Evolutionary conservation across 2,329 filamentous ascomycete species (phyloP).

Genomic region (Claviceps sp.): DNA sequence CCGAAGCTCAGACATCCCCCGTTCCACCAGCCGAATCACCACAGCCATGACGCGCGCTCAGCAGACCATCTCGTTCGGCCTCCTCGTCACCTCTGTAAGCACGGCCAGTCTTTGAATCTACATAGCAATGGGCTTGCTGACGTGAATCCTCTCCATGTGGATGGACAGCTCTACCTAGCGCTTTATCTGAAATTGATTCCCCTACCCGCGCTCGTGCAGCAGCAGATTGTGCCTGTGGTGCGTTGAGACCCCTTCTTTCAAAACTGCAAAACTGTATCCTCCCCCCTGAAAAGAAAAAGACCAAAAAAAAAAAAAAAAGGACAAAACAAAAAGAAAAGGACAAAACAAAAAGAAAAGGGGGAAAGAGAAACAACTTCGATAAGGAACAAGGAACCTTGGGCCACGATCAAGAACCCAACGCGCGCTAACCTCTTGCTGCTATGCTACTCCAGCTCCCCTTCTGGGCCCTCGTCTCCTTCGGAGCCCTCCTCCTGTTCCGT

Average conservation of each 20-base stretch:
- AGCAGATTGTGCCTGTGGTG: constrained; percentile 80
- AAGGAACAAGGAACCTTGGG: no score
- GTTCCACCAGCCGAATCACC: neutral
- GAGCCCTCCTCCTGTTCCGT: constrained; percentile 80
- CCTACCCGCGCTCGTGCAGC: constrained; percentile 62
- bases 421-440: no score
- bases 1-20: neutral
- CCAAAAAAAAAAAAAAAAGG: neutral
- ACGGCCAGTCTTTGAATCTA: neutral
- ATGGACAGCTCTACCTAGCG: constrained; percentile 66
- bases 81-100: constrained; percentile 74
- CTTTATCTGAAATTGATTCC: constrained; percentile 76
- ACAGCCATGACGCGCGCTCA: constrained; percentile 80
- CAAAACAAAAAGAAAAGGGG: neutral
- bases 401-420: neutral
- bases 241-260: constrained; percentile 24
- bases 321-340: neutral
- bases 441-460: constrained; percentile 60
- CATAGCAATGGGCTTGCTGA: no score
- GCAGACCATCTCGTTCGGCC: constrained; percentile 78
- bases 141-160: no score
- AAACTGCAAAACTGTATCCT: neutral
- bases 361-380: neutral
- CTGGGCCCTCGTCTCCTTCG: constrained; percentile 83
- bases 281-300: neutral